phyloP scores from a whole-genome alignment of 805 yeast species.

The Tanozyma kutaoensis region DNA sequence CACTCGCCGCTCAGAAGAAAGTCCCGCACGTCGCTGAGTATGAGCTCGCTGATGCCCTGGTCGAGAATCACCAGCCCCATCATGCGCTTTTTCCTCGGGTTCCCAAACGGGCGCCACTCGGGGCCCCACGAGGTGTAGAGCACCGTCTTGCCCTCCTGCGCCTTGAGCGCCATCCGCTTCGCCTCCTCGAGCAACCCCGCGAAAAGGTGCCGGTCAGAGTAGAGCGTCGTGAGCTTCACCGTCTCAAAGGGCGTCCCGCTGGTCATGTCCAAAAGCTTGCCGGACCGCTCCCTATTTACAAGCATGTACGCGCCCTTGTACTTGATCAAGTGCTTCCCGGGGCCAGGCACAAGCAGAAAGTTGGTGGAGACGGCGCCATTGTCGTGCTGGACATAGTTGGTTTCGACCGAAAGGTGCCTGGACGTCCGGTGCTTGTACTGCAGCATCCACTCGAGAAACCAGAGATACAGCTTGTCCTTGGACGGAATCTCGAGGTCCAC shows the following conservation, averaged over 20 bases:
- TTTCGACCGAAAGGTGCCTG: constrained; percentile 83
- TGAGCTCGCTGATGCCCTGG: constrained; percentile 50
- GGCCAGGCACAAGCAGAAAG: constrained; percentile 91
- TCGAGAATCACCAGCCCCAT: constrained; percentile 82
- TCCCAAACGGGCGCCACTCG: constrained; percentile 98
- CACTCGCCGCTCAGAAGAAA: constrained; percentile 72
- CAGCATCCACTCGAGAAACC: constrained; percentile 97
- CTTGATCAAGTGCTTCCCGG: constrained; percentile 81
- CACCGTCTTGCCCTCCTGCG: constrained; percentile 89
- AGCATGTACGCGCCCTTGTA: constrained; percentile 83
- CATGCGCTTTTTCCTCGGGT: constrained; percentile 77
- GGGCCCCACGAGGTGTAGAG: constrained; percentile 93
- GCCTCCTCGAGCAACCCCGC: constrained; percentile 70
- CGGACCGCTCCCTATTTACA: constrained; percentile 83
- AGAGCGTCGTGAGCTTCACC: constrained; percentile 82
- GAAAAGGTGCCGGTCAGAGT: constrained; percentile 64
- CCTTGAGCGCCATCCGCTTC: constrained; percentile 63
- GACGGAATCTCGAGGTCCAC: constrained; percentile 91
- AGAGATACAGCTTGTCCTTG: constrained; percentile 82
- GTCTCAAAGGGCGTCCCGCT: constrained; percentile 94
- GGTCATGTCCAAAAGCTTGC: constrained; percentile 75
- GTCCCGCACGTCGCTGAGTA: constrained; percentile 64
- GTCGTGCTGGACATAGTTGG: constrained; percentile 76
- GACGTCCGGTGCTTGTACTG: constrained; percentile 61
- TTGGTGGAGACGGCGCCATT: constrained; percentile 84